Evolutionary conservation across 164 flowering plant genomes (phyloP).

Genomic region (Annona squamosa): DNA sequence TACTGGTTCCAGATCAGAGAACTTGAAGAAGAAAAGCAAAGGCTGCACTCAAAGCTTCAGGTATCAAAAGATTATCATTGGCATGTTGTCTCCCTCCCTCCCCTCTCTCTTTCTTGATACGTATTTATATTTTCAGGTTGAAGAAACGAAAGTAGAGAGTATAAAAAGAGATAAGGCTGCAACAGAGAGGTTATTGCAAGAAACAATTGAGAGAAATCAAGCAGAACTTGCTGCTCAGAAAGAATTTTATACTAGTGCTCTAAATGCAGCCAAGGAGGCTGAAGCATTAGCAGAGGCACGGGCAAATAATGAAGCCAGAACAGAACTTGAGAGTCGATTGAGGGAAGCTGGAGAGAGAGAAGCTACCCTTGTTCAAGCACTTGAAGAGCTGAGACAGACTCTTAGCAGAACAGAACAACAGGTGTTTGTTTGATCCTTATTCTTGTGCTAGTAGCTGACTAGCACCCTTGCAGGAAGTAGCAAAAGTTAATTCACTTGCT

Average conservation of each 20-base stretch:
- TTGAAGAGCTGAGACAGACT: slow-evolving; percentile 90
- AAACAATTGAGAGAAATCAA: slow-evolving; percentile 92
- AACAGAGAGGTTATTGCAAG: slow-evolving; percentile 89
- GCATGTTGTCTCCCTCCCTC: not conserved
- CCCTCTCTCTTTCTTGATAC: not conserved
- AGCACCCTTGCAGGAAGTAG: not conserved
- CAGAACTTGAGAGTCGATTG: slow-evolving; percentile 82
- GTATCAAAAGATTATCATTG: slow-evolving; percentile 24
- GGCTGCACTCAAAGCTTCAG: slow-evolving; percentile 82
- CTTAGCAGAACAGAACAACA: slow-evolving; percentile 87
- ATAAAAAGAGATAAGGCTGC: slow-evolving; percentile 86
- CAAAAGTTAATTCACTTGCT: not conserved
- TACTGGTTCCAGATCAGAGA: slow-evolving; percentile 80
- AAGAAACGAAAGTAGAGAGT: slow-evolving; percentile 94
- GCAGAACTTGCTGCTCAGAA: slow-evolving; percentile 81
- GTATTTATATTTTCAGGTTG: slow-evolving; percentile 40
- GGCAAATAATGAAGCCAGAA: slow-evolving; percentile 86
- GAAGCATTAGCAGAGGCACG: slow-evolving; percentile 92
- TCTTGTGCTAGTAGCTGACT: not conserved
- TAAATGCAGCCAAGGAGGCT: slow-evolving; percentile 91
- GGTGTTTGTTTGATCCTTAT: slow-evolving; percentile 34
- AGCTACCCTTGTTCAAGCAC: slow-evolving; percentile 80
- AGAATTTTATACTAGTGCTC: slow-evolving; percentile 73
- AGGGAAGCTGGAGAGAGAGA: slow-evolving; percentile 93
- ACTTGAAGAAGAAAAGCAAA: slow-evolving; percentile 98